These are phyloP conservation scores for Butyriboletus loyo DNA, from an alignment of 768 basidiomycete genomes.

Conservation along the genomic window DNA sequence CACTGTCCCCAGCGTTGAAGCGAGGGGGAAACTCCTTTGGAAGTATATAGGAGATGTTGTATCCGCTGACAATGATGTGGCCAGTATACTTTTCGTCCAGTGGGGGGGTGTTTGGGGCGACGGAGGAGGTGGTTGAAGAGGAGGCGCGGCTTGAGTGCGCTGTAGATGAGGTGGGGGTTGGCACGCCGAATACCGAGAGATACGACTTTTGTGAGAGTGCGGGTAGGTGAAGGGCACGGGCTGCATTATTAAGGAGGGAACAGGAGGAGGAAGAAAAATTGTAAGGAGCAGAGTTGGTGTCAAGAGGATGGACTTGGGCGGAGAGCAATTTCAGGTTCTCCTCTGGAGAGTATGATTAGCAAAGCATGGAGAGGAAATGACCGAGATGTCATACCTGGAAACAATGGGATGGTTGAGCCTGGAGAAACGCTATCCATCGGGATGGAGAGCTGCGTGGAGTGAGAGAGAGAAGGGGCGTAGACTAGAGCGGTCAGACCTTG, in stretches of 20 bases:
- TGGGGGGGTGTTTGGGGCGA: slow-evolving; percentile 34
- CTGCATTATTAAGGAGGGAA: slow-evolving; percentile 66
- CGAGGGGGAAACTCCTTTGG: slow-evolving; percentile 60
- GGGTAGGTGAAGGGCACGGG: slow-evolving; percentile 64
- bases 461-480: not conserved
- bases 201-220: slow-evolving; percentile 60
- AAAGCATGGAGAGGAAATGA: not conserved
- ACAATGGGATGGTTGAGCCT: slow-evolving; percentile 68
- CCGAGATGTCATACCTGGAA: slow-evolving; percentile 51
- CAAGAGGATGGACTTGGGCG: slow-evolving; percentile 74
- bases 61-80: slow-evolving; percentile 71
- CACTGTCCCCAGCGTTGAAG: slow-evolving; percentile 24
- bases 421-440: slow-evolving; percentile 64
- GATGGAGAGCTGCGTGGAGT: slow-evolving; percentile 51
- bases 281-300: slow-evolving; percentile 68
- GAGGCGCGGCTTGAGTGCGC: slow-evolving; percentile 34
- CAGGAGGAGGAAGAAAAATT: slow-evolving; percentile 63
- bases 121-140: slow-evolving; percentile 33
- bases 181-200: slow-evolving; percentile 49
- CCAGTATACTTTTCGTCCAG: slow-evolving; percentile 71
- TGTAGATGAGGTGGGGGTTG: slow-evolving; percentile 34
- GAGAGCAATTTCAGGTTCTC: slow-evolving; percentile 73
- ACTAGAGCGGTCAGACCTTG: slow-evolving; percentile 46
- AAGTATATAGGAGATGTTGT: slow-evolving; percentile 71
- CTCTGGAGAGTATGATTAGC: slow-evolving; percentile 43